Base-by-base conservation (phyloP, 2,329 filamentous ascomycete genomes). In the Periconia sp. region DNA sequence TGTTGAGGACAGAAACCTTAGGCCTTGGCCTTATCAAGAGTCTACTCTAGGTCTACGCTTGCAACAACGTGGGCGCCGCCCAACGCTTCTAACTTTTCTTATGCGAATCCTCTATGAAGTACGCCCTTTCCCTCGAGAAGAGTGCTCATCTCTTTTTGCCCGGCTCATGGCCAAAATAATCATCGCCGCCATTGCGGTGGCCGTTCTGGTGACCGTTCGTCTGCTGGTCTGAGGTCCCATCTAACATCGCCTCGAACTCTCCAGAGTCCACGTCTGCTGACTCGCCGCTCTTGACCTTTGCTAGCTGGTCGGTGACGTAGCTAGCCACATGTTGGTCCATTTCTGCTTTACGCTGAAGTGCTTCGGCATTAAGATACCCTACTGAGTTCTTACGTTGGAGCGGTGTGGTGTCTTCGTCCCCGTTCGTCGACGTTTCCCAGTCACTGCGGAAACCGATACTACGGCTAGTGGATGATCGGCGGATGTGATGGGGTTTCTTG, bases 361-460 rank as follows among this genome's bases (percentile, higher is more conserved):
- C 81, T n/a, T 79, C 77, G 30, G 80, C 77, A 30, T 78, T 73
- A 10, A 81, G 74, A 37, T 78, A 73, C 15, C 72, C 73, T 30
- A 84, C 80, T 4, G 73, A 69, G 59, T 71, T 75, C 48, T 68
- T 68, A 29, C 75, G 69, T 34, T 61, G 66, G 29, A 60, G 45
- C 10, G 65, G 63, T 17, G 34, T 38, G 12, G 48, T 32, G 1
- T 58, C 58, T 4, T 68, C 66, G 12, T 69, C 66, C 17, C 60
- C 65, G 33, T 67, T 63, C 24, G 48, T 59, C 53, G 46, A 74
- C 56, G 44, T 75, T 45, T 78, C 76, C 59, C 76, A 95, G 71
- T 95, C 91, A 65, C 88, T 94, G 39, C 90, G 84, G 40, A 84
- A 84, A 24, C 89, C 88, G 43, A 97, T 91, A 34, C 89, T 95